Evolutionary conservation across 2,329 filamentous ascomycete species (phyloP).

Genomic region (Colletotrichum caudatum): DNA sequence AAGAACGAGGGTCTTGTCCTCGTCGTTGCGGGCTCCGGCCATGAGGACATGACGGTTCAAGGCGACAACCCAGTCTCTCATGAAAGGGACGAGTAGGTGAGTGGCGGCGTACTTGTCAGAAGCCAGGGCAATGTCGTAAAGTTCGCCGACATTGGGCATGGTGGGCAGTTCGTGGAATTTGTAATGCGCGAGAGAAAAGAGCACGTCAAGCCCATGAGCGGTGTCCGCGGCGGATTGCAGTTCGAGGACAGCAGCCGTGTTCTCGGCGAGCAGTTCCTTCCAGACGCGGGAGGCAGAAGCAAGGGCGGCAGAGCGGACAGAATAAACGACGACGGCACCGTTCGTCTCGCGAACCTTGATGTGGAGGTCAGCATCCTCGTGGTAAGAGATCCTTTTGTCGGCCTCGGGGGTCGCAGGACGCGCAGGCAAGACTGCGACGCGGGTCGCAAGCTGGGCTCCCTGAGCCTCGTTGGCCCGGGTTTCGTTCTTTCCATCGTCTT

Average conservation of each 20-base stretch:
- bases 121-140: conserved; percentile 37
- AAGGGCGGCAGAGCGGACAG: conserved; percentile 30
- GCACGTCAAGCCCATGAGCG: conserved; percentile 23
- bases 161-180: conserved; percentile 40
- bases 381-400: conserved; percentile 31
- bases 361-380: conserved; percentile 36
- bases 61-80: conserved; percentile 39
- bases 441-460: conserved; percentile 37
- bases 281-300: conserved; percentile 33
- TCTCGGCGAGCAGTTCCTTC: conserved; percentile 27
- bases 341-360: conserved; percentile 31
- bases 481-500: conserved; percentile 32
- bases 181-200: conserved; percentile 40
- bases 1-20: conserved; percentile 39
- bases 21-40: conserved; percentile 39
- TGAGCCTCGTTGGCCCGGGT: conserved; percentile 20
- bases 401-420: conserved; percentile 33
- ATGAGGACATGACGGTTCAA: conserved; percentile 40
- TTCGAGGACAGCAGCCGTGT: conserved; percentile 29
- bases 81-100: conserved; percentile 40
- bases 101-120: conserved; percentile 37
- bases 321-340: conserved; percentile 27
- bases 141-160: conserved; percentile 32
- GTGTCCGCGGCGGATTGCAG: conserved; percentile 36
- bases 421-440: conserved; percentile 29